A percentile compares a stretch with the other conserved stretches of the same genome.
Evolutionary conservation across 768 basidiomycete species (phyloP).

Genomic region (Boletus barrowsii): DNA sequence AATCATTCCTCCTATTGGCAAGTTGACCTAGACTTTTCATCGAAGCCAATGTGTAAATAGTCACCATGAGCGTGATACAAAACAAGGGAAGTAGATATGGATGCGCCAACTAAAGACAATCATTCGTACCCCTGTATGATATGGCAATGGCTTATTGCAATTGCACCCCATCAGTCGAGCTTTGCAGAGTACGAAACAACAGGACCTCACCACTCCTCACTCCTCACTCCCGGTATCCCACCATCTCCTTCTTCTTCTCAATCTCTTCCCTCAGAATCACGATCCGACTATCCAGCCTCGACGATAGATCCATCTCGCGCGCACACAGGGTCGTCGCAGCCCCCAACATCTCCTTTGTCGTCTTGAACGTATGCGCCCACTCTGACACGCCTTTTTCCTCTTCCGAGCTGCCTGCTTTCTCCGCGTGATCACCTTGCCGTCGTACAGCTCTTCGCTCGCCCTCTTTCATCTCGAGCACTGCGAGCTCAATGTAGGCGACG

Average conservation of each 20-base stretch:
- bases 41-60: too few relatives aligned
- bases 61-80: too few relatives aligned
- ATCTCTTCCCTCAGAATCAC: conserved; percentile 73
- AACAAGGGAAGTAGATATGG: too few relatives aligned
- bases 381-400: conserved; percentile 8
- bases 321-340: conserved; percentile 45
- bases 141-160: too few relatives aligned
- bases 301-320: conserved; percentile 58
- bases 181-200: too few relatives aligned
- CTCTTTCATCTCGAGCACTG: conserved; percentile 67
- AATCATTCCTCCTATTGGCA: too few relatives aligned
- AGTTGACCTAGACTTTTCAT: too few relatives aligned
- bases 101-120: too few relatives aligned
- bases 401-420: conserved; percentile 1
- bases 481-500: conserved; percentile 65
- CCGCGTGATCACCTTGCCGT: conserved; percentile 20
- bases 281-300: conserved; percentile 66
- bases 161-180: too few relatives aligned
- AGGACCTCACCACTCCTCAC: too few relatives aligned
- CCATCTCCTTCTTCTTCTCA: conserved; percentile 52
- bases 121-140: too few relatives aligned
- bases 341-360: conserved; percentile 50
- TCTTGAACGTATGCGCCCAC: conserved; percentile 51
- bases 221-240: conserved; percentile 14
- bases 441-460: conserved; percentile 37